Evolutionary conservation across 345 rosid species (phyloP), one percentile per base, ranked within the genome.

Genomic region (Boechera retrofracta): DNA sequence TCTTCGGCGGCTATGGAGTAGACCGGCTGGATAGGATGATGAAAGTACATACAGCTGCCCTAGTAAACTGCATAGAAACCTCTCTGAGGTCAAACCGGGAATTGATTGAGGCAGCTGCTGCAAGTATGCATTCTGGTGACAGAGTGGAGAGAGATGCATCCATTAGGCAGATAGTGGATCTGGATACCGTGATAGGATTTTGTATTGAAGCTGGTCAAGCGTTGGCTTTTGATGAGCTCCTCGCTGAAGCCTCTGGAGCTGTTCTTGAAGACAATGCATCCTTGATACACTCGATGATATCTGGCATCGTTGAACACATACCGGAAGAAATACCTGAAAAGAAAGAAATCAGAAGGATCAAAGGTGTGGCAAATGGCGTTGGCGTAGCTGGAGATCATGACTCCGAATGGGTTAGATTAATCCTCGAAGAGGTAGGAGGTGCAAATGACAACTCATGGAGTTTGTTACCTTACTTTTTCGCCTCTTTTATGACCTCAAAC

Each of bases 201-300:
- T 95, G 99, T 78, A 83, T 87, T 48, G 97, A 95, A 86, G 99
- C 93, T 62, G 99, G 99, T 60, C 96, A 95, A 81, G 97, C 99
- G 18, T 82, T 95, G 76, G 92, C 99, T 77, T 95, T 95, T 77
- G 96, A 89, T 83, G 78, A 88, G 64, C 96, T 93, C 84, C 82
- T 95, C 64, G 97, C 99, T 63, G 91, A 95, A 82, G 99, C 97
- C 78, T 82, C 93, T 77, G 97, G 99, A 67, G 72, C 81, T 28
- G 94, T 95, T 75, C 99, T 95, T 59, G 91, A 89, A 77, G 94
- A 87, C 81, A 85, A 90, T 76, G 96, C 90, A 45, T 89, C 98
- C 13, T 87, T 95, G 83, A 84, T 95, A 68, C 77, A 86, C 78
- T 91, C 99, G 6, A 83, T 95, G 81, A 89, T 95, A 62, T 67